Base-by-base conservation (phyloP, 2,329 filamentous ascomycete genomes). In the Rhytidhysteron rufulum region DNA sequence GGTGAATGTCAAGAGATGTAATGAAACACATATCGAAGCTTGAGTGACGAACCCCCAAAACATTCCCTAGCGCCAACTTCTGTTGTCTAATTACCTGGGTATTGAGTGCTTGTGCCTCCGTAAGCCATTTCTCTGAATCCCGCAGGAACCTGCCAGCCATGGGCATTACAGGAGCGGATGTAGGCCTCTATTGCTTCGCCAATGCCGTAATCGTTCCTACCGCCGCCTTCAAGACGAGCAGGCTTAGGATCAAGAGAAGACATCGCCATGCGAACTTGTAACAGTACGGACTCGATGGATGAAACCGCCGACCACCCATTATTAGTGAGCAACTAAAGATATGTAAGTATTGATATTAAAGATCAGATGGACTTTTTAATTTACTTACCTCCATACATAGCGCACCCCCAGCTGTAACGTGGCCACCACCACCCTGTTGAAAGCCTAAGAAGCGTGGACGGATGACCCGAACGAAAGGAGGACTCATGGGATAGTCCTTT, bases 401-500 rank as follows among this genome's bases (percentile, higher is more conserved):
- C 1, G 89, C 86, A 2, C 90, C 90, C 18, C 90, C 90, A 2
- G 74, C 69, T 0, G 90, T 95, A 44, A 96, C 83, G 60, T 95
- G 87, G 0, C 89, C 89, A 18, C 90, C 90, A 16, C 89, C 90
- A 4, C 88, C 88, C 4, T 71, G 53, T 19, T 70, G 59, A 55
- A 91, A 91, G 2, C 79, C 73, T 16, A 91, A 62, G 61, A 95
- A 91, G 4, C 84, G 82, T 1, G 90, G 90, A 5, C 85, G 80
- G 39, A 95, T 77, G 13, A 95, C 81, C 5, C 90, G 83, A 20
- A 95, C 79, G 55, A 95, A 95, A 0, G 90, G 90, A 3, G 90
- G 90, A 1, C 79, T 76, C 56, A 85, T 79, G 0, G 90, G 90
- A 49, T 82, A 95, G 35, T 84, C 75, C 11, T 78, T 73, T 2